Conservation (phyloP, 352 stramenopile genomes). For the Phytopythium boreale region DNA sequence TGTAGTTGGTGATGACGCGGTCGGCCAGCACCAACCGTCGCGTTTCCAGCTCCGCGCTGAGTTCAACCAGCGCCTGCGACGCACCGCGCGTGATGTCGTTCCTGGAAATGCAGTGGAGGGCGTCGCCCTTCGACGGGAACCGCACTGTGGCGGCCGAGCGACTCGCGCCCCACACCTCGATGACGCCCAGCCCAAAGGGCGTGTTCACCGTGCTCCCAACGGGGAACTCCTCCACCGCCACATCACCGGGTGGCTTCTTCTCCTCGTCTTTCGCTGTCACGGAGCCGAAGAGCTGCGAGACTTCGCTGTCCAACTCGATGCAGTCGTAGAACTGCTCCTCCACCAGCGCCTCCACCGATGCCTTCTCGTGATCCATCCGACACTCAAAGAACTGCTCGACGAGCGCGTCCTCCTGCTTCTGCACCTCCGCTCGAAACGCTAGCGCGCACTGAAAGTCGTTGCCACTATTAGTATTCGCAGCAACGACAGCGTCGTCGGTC, state of each 20-base stretch:
- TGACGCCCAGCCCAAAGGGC: slow-evolving; percentile 58
- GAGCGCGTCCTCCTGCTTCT: slow-evolving; percentile 43
- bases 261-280: slow-evolving; percentile 15
- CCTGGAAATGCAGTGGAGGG: slow-evolving; percentile 72
- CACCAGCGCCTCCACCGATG: slow-evolving; percentile 51
- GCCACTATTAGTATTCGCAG: not conserved
- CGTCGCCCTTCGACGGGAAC: slow-evolving; percentile 30
- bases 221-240: slow-evolving; percentile 29
- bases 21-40: slow-evolving; percentile 60
- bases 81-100: slow-evolving; percentile 49
- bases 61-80: slow-evolving; percentile 35
- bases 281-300: slow-evolving; percentile 41
- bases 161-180: slow-evolving; percentile 45
- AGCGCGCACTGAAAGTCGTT: slow-evolving; percentile 9
- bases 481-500: not conserved
- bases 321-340: slow-evolving; percentile 89
- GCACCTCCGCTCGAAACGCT: slow-evolving; percentile 8
- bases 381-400: slow-evolving; percentile 88
- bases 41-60: slow-evolving; percentile 38
- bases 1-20: slow-evolving; percentile 53
- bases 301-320: slow-evolving; percentile 56
- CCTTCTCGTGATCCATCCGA: slow-evolving; percentile 51
- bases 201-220: slow-evolving; percentile 55
- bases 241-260: slow-evolving; percentile 6
- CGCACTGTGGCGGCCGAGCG: slow-evolving; percentile 36